Evolutionary conservation across 148 eudicot genomes (phyloP).

Genomic region (Drosera capensis): DNA sequence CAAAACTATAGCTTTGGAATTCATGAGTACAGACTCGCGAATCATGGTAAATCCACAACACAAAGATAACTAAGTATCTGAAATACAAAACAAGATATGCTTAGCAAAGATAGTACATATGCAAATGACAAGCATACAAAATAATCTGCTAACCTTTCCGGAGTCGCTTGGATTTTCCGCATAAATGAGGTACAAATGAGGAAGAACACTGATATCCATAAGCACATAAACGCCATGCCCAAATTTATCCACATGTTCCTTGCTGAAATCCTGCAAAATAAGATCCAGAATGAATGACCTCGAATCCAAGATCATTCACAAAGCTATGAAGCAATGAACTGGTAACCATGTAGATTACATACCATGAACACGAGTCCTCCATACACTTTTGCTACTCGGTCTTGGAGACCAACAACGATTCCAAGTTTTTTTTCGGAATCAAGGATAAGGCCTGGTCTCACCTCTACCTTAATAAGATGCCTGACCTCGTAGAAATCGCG

Average conservation of each 20-base stretch:
- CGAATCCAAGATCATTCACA: too few relatives aligned
- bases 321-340: background rate
- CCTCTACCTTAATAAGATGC: slow-evolving; percentile 58
- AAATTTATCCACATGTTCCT: slow-evolving; percentile 48
- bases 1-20: too few relatives aligned
- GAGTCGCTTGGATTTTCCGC: slow-evolving; percentile 98
- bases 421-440: slow-evolving; percentile 94
- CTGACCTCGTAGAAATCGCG: slow-evolving; percentile 80
- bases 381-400: slow-evolving; percentile 88
- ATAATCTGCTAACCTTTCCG: slow-evolving; percentile 56
- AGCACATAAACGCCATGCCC: slow-evolving; percentile 71
- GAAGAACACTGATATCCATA: slow-evolving; percentile 58
- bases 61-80: background rate
- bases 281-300: background rate
- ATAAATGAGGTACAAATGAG: slow-evolving; percentile 75
- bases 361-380: slow-evolving; percentile 97
- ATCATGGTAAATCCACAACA: too few relatives aligned
- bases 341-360: slow-evolving; percentile 5
- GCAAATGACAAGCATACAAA: background rate
- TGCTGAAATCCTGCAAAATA: slow-evolving; percentile 56
- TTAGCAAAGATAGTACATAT: background rate
- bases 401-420: slow-evolving; percentile 94
- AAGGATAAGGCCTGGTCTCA: slow-evolving; percentile 73
- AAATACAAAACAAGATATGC: background rate
- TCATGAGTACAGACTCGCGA: too few relatives aligned